phyloP scores from a whole-genome alignment of 2,329 filamentous ascomycete species.

The Polychaeton citri region DNA sequence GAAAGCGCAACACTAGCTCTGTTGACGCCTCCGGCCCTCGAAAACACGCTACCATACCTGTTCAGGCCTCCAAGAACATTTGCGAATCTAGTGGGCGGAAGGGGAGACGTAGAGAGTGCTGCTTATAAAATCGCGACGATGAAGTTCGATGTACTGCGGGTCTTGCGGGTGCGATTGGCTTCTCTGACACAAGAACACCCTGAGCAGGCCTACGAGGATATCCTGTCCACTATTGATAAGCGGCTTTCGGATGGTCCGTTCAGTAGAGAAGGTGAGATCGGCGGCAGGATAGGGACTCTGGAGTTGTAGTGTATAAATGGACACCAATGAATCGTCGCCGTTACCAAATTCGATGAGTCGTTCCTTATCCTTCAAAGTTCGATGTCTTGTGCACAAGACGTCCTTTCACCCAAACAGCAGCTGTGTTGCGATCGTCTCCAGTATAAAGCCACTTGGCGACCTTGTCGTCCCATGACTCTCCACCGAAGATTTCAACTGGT shows the following conservation, averaged over 20 bases:
- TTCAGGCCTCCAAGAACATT: slow-evolving; percentile 44
- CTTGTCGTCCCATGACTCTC: slow-evolving; percentile 75
- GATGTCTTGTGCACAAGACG: slow-evolving; percentile 52
- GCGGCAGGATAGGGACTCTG: slow-evolving; percentile 33
- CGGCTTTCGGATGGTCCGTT: slow-evolving; percentile 30
- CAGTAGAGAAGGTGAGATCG: slow-evolving; percentile 27
- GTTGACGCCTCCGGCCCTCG: slow-evolving; percentile 37
- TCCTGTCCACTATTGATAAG: slow-evolving; percentile 27
- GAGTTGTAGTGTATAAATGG: slow-evolving; percentile 21
- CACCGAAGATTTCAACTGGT: slow-evolving; percentile 79
- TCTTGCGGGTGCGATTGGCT: slow-evolving; percentile 33
- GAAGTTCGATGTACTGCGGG: slow-evolving; percentile 43
- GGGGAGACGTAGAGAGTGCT: slow-evolving; percentile 42
- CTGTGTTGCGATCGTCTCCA: slow-evolving; percentile 85
- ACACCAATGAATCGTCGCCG: too few species aligned
- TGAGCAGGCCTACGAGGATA: slow-evolving; percentile 23
- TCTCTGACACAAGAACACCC: slow-evolving; percentile 17
- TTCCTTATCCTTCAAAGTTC: background rate
- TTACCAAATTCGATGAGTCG: too few species aligned
- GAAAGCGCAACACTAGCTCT: slow-evolving; percentile 36
- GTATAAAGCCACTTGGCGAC: slow-evolving; percentile 91
- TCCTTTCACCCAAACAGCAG: slow-evolving; percentile 79
- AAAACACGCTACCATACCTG: slow-evolving; percentile 41
- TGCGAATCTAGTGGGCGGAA: slow-evolving; percentile 44
- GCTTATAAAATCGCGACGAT: slow-evolving; percentile 44